Evolutionary conservation across 805 yeast species (phyloP).

Genomic region (Saturnispora sanitii): DNA sequence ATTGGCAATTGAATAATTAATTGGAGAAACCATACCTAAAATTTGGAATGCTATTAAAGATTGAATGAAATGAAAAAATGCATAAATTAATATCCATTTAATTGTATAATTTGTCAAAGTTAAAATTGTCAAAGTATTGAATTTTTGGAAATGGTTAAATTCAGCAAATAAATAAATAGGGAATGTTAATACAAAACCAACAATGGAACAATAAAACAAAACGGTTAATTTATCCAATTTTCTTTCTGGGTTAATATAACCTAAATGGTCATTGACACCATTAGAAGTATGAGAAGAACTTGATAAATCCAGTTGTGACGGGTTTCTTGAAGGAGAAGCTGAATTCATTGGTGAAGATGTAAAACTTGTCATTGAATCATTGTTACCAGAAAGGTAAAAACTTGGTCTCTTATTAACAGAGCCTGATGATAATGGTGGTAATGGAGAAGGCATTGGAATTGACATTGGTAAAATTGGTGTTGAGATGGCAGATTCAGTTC

Average conservation of each 20-base stretch:
- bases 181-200: slow-evolving; percentile 58
- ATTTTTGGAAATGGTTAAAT: slow-evolving; percentile 19
- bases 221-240: slow-evolving; percentile 65
- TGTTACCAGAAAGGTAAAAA: slow-evolving; percentile 16
- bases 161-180: slow-evolving; percentile 60
- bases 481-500: slow-evolving; percentile 26
- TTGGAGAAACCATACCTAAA: slow-evolving; percentile 62
- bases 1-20: slow-evolving; percentile 71
- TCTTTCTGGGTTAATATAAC: slow-evolving; percentile 18
- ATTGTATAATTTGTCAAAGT: slow-evolving; percentile 21
- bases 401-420: background rate
- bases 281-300: too few species aligned
- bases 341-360: slow-evolving; percentile 2
- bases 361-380: slow-evolving; percentile 10
- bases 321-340: slow-evolving; percentile 7
- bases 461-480: slow-evolving; percentile 28
- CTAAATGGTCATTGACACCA: slow-evolving; percentile 14
- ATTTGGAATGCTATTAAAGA: slow-evolving; percentile 68
- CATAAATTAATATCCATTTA: slow-evolving; percentile 45
- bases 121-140: slow-evolving; percentile 28
- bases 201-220: slow-evolving; percentile 56
- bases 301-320: slow-evolving; percentile 4
- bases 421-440: slow-evolving; percentile 15
- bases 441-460: slow-evolving; percentile 16
- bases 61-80: slow-evolving; percentile 60